These are phyloP conservation scores for Vachellia collinsii DNA, from an alignment of 306 rosid genomes.

Conservation along the genomic window DNA sequence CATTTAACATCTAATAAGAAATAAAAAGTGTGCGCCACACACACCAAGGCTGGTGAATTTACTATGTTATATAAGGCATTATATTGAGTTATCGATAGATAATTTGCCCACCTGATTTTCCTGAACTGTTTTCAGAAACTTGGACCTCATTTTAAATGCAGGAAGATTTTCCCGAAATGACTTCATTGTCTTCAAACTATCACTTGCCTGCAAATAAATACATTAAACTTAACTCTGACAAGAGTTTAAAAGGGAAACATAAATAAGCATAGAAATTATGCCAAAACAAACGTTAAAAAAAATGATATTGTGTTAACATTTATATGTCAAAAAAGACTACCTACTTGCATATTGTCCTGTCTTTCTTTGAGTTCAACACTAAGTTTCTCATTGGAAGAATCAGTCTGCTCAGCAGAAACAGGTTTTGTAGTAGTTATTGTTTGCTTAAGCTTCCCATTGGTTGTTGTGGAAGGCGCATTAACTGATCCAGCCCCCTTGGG, in stretches of 20 bases:
- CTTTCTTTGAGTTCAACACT: conserved; percentile 69
- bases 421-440: conserved; percentile 39
- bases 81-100: conserved; percentile 18
- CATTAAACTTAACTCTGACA: conserved; percentile 27
- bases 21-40: background rate
- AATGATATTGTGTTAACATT: background rate
- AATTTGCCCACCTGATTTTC: conserved; percentile 74
- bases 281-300: conserved; percentile 21
- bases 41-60: conserved; percentile 12
- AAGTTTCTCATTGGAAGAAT: conserved; percentile 63
- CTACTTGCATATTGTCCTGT: conserved; percentile 75
- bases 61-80: background rate
- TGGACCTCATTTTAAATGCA: conserved; percentile 77
- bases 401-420: conserved; percentile 43
- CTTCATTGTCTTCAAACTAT: conserved; percentile 64
- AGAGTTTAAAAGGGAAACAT: conserved; percentile 28
- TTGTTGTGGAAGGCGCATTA: conserved; percentile 44
- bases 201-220: conserved; percentile 57
- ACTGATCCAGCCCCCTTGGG: conserved; percentile 40
- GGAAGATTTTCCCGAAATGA: conserved; percentile 87
- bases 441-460: conserved; percentile 50
- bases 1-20: background rate
- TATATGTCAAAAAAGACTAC: conserved; percentile 22
- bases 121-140: conserved; percentile 75
- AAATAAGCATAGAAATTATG: conserved; percentile 26